phyloP scores from a whole-genome alignment of 345 rosid genomes.

The Euphorbia peplus region DNA sequence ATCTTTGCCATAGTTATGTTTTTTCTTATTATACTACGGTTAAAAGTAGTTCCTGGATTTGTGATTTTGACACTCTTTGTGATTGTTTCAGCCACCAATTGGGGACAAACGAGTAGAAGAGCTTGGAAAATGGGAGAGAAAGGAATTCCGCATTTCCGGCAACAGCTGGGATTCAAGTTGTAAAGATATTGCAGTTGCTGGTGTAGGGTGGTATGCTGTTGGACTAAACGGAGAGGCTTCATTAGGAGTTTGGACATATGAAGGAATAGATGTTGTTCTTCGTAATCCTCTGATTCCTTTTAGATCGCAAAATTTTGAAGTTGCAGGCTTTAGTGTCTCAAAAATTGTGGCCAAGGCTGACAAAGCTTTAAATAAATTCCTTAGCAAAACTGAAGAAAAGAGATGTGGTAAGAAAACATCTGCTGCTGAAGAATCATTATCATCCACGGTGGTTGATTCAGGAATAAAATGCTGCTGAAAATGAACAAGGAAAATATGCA shows the following conservation, averaged over 20 bases:
- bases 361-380: constrained; percentile 48
- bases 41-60: not conserved
- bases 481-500: too few relatives aligned
- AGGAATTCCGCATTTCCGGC: constrained; percentile 57
- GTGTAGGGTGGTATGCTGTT: constrained; percentile 85
- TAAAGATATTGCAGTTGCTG: constrained; percentile 75
- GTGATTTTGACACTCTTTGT: constrained; percentile 6
- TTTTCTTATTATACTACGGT: not conserved
- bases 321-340: constrained; percentile 80
- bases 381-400: constrained; percentile 44
- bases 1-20: not conserved
- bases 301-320: constrained; percentile 68
- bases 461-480: too few relatives aligned
- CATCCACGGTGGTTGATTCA: too few relatives aligned
- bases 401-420: constrained; percentile 18
- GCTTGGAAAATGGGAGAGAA: constrained; percentile 80
- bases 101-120: constrained; percentile 68
- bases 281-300: constrained; percentile 69
- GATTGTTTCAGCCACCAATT: constrained; percentile 74
- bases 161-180: constrained; percentile 78
- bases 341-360: constrained; percentile 85
- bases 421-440: constrained; percentile 16
- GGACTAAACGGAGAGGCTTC: constrained; percentile 79
- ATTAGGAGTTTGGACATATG: constrained; percentile 80
- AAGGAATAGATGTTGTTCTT: constrained; percentile 64